These are phyloP conservation scores for Megacollybia platyphylla DNA, from an alignment of 1,284 basidiomycete genomes.

Conservation along the genomic window DNA sequence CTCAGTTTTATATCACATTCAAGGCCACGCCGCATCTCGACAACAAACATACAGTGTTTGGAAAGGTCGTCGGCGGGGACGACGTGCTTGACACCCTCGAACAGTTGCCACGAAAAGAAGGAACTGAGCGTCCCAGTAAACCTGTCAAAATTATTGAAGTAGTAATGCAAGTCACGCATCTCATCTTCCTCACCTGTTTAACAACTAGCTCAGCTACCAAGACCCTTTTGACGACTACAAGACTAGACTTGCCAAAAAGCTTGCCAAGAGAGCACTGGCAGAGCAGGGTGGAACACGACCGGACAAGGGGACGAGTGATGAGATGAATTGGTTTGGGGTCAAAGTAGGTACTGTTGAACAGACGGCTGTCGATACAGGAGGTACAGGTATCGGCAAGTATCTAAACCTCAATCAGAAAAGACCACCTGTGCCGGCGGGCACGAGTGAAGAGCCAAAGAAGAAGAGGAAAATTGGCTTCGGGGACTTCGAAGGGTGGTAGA, in stretches of 20 bases:
- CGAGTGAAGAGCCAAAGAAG: conserved; percentile 48
- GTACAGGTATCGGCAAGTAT: conserved; percentile 52
- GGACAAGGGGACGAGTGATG: conserved; percentile 35
- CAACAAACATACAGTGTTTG: conserved; percentile 91
- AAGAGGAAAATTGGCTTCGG: conserved; percentile 72
- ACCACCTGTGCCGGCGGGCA: conserved; percentile 17
- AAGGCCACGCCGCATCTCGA: conserved; percentile 67
- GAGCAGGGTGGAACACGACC: conserved; percentile 21
- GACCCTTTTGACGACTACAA: conserved; percentile 85
- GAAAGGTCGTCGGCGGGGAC: conserved; percentile 90
- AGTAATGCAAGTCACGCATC: conserved; percentile 43
- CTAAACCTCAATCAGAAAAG: conserved; percentile 51
- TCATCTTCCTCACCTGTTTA: conserved; percentile 1
- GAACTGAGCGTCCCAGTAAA: conserved; percentile 79
- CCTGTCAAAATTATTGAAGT: conserved; percentile 71
- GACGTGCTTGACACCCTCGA: conserved; percentile 82
- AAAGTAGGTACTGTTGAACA: conserved; percentile 5
- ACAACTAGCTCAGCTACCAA: conserved; percentile 40
- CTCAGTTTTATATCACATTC: conserved; percentile 90
- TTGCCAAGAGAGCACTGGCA: conserved; percentile 53
- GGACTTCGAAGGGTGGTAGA: conserved; percentile 62
- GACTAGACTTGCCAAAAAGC: conserved; percentile 57
- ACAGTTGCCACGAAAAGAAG: conserved; percentile 66
- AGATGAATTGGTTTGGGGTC: conserved; percentile 72
- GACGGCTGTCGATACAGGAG: conserved; percentile 16